Conservation (phyloP, 768 basidiomycete species). For the Termitomyces sp. region DNA sequence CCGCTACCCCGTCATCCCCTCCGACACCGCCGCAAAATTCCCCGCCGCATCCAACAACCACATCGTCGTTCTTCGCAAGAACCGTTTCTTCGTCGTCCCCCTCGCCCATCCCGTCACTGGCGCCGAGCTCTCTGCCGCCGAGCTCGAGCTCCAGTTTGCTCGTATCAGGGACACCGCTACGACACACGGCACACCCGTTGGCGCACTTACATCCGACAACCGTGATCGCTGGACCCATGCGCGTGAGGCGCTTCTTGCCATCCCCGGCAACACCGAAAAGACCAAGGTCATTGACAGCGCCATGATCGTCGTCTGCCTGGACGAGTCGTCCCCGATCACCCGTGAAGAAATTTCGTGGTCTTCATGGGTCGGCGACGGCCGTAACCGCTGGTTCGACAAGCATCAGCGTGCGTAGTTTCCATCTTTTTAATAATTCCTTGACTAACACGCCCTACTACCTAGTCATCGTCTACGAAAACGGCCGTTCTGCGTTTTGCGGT, state of each 20-base stretch:
- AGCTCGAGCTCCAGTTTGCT: slow-evolving; percentile 80
- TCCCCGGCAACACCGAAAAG: slow-evolving; percentile 51
- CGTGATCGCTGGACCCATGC: slow-evolving; percentile 88
- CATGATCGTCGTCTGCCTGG: slow-evolving; percentile 82
- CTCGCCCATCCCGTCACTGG: slow-evolving; percentile 54
- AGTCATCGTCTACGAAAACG: slow-evolving; percentile 95
- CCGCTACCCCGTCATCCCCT: slow-evolving; percentile 80
- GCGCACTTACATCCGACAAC: slow-evolving; percentile 85
- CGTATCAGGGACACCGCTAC: slow-evolving; percentile 59
- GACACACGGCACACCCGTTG: slow-evolving; percentile 47
- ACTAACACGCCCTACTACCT: not conserved
- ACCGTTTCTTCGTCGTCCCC: slow-evolving; percentile 83
- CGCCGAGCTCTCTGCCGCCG: slow-evolving; percentile 65
- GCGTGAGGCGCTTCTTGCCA: slow-evolving; percentile 50
- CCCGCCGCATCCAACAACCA: slow-evolving; percentile 73
- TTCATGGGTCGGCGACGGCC: slow-evolving; percentile 86
- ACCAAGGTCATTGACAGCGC: slow-evolving; percentile 84
- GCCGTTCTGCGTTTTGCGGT: slow-evolving; percentile 89
- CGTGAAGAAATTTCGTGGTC: slow-evolving; percentile 78
- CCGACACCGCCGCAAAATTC: slow-evolving; percentile 82
- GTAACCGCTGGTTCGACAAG: slow-evolving; percentile 95
- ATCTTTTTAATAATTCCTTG: not conserved
- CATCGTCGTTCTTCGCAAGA: slow-evolving; percentile 86
- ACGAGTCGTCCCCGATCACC: slow-evolving; percentile 76
- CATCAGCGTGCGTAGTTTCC: slow-evolving; percentile 65